These are phyloP conservation scores for Trypanosoma grayi DNA, from an alignment of 208 protist genomes.

Conservation along the genomic window DNA sequence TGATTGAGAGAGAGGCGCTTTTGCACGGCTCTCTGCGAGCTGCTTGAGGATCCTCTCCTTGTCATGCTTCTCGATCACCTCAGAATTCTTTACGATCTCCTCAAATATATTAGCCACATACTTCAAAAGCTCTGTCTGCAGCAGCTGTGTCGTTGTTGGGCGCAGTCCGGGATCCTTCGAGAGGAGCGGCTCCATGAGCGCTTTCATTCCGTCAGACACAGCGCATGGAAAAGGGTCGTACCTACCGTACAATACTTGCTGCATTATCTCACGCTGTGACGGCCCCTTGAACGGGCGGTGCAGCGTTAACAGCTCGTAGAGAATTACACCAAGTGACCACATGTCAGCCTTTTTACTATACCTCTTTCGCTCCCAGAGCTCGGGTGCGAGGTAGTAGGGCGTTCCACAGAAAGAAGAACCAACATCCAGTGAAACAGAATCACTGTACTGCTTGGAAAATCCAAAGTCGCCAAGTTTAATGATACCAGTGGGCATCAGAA, in stretches of 20 bases:
- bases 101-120: constrained; percentile 89
- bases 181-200: constrained; percentile 65
- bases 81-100: constrained; percentile 82
- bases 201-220: constrained; percentile 67
- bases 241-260: constrained; percentile 73
- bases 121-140: constrained; percentile 84
- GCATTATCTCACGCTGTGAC: constrained; percentile 81
- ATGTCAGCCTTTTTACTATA: constrained; percentile 95
- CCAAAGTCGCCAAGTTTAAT: constrained; percentile 92
- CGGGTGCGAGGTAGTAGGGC: constrained; percentile 94
- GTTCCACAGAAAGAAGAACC: constrained; percentile 84
- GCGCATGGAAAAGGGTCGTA: constrained; percentile 77
- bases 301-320: constrained; percentile 85
- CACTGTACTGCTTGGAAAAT: constrained; percentile 80
- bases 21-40: constrained; percentile 44
- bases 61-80: constrained; percentile 57
- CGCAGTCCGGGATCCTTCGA: constrained; percentile 59
- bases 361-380: constrained; percentile 88
- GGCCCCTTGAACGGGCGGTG: constrained; percentile 86
- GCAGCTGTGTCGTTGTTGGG: constrained; percentile 69
- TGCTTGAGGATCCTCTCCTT: constrained; percentile 70
- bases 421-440: constrained; percentile 77
- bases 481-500: constrained; percentile 81
- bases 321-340: constrained; percentile 89
- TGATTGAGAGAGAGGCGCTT: constrained; percentile 44